phyloP scores from a whole-genome alignment of 352 stramenopile species.

The Phytophthora agathidicida region DNA sequence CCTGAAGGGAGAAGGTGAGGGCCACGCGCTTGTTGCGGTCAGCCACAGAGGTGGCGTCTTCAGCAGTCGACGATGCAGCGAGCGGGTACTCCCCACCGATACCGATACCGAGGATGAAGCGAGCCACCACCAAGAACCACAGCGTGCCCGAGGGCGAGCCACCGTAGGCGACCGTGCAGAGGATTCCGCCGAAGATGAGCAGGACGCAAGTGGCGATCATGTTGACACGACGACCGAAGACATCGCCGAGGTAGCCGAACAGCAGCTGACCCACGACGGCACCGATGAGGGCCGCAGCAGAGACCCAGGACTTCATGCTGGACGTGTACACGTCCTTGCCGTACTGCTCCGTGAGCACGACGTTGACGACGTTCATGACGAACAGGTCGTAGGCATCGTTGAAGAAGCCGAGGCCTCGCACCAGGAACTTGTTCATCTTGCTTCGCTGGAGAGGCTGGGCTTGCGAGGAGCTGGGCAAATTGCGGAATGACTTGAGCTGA shows the following conservation, averaged over 20 bases:
- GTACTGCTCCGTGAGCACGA: slow-evolving; percentile 82
- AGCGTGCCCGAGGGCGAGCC: slow-evolving; percentile 45
- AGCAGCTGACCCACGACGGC: slow-evolving; percentile 62
- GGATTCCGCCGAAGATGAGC: slow-evolving; percentile 67
- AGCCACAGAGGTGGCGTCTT: slow-evolving; percentile 54
- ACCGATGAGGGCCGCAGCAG: slow-evolving; percentile 59
- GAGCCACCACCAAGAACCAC: slow-evolving; percentile 66
- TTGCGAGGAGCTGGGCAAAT: slow-evolving; percentile 23
- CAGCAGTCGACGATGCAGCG: slow-evolving; percentile 57
- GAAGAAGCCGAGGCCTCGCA: slow-evolving; percentile 80
- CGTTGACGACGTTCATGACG: slow-evolving; percentile 84
- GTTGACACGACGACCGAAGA: slow-evolving; percentile 67
- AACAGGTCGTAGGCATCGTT: slow-evolving; percentile 85
- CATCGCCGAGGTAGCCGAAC: slow-evolving; percentile 66
- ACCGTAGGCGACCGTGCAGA: slow-evolving; percentile 64
- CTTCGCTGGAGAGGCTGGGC: neutral
- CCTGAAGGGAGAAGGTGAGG: slow-evolving; percentile 72
- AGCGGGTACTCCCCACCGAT: slow-evolving; percentile 65
- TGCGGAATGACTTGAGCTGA: slow-evolving; percentile 31
- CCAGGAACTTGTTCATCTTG: slow-evolving; percentile 65
- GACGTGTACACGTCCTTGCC: slow-evolving; percentile 64
- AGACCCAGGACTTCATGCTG: slow-evolving; percentile 65
- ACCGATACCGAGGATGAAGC: slow-evolving; percentile 66
- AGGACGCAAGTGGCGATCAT: slow-evolving; percentile 75
- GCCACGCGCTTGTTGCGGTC: slow-evolving; percentile 64